Evolutionary conservation across 208 protist genomes (phyloP).

Genomic region (Acanthamoeba quina): DNA sequence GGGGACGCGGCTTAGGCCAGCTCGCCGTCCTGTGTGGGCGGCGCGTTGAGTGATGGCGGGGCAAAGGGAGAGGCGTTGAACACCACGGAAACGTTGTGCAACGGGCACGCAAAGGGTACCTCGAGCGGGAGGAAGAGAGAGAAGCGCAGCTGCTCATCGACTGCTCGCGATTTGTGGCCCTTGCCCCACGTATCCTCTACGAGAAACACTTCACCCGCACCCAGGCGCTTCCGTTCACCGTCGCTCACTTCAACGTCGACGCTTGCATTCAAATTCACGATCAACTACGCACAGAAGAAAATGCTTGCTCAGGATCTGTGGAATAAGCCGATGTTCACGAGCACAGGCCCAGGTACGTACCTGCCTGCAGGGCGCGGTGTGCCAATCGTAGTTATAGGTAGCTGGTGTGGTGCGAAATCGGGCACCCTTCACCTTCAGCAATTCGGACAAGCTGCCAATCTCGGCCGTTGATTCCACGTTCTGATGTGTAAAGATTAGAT

Average conservation of each 20-base stretch:
- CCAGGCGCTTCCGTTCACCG: background rate
- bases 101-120: background rate
- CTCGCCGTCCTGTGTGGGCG: background rate
- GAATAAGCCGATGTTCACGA: background rate
- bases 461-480: background rate
- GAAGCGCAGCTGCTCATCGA: background rate
- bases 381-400: constrained; percentile 50
- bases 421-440: constrained; percentile 26
- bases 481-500: background rate
- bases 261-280: constrained; percentile 25
- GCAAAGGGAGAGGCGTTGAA: background rate
- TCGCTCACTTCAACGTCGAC: constrained; percentile 23
- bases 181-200: constrained; percentile 41
- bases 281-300: background rate
- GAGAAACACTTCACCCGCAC: constrained; percentile 8
- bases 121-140: constrained; percentile 32
- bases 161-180: constrained; percentile 28
- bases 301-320: background rate
- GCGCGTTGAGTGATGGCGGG: background rate
- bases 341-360: background rate
- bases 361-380: background rate
- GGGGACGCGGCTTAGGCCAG: background rate
- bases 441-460: background rate
- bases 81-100: background rate
- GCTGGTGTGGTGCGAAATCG: constrained; percentile 14